phyloP scores from a whole-genome alignment of 306 rosid species.

The Glycine latifolia region DNA sequence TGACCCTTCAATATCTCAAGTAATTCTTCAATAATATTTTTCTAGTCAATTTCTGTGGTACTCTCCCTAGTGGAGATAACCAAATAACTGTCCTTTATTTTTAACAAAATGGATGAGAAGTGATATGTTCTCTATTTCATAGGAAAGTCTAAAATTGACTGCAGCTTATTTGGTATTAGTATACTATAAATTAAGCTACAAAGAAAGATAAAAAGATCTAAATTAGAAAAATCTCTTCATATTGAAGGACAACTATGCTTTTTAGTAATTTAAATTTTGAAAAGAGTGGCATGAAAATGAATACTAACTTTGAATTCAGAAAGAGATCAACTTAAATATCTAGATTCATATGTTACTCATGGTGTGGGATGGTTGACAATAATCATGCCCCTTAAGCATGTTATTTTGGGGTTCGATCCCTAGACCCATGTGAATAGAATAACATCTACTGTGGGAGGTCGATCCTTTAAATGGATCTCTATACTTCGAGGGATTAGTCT shows the following conservation, averaged over 20 bases:
- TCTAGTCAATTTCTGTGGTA: conserved; percentile 8
- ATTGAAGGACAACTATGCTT: no score
- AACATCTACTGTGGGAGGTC: background rate
- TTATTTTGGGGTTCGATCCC: no score
- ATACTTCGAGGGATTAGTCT: background rate
- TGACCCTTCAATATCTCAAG: conserved; percentile 99
- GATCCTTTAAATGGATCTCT: background rate
- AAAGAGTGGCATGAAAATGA: no score
- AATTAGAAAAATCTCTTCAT: no score
- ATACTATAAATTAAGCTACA: background rate
- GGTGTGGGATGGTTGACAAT: background rate
- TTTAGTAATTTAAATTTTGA: no score
- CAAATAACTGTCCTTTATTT: background rate
- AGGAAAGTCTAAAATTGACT: background rate
- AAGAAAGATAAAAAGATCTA: no score
- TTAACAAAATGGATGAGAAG: background rate
- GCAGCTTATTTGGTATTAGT: background rate
- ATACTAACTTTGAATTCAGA: no score
- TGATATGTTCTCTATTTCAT: background rate
- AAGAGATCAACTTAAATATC: no score
- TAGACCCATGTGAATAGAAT: no score
- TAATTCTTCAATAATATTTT: conserved; percentile 47
- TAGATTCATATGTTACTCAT: background rate
- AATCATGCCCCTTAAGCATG: background rate
- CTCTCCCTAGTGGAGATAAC: conserved; percentile 10